Conservation (phyloP, 768 basidiomycete species). For the Panaeolus cyanescens region DNA sequence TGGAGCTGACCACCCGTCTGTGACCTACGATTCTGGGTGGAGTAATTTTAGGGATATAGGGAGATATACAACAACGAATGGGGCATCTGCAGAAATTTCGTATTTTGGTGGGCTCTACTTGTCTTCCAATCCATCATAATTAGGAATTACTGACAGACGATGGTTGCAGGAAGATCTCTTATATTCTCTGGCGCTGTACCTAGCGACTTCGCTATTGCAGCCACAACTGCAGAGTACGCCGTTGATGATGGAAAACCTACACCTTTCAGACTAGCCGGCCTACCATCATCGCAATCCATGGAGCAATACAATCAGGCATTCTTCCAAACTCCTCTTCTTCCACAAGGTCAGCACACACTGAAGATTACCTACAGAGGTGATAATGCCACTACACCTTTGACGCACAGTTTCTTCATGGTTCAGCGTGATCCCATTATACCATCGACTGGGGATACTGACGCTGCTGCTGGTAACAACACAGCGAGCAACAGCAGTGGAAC, state of each 20-base stretch:
- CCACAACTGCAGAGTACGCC: constrained; percentile 20
- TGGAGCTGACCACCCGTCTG: not conserved
- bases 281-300: not conserved
- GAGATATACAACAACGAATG: constrained; percentile 5
- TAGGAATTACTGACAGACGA: not conserved
- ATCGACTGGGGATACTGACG: not conserved
- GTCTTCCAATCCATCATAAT: too few relatives aligned
- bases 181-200: constrained; percentile 26
- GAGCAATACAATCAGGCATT: constrained; percentile 22
- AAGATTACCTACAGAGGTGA: constrained; percentile 23
- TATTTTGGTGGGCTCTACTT: constrained; percentile 8
- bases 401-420: constrained; percentile 14
- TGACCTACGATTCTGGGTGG: constrained; percentile 9
- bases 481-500: not conserved
- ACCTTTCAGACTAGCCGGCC: constrained; percentile 14
- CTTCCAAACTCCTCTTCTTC: constrained; percentile 19
- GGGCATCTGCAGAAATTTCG: not conserved
- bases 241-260: constrained; percentile 19
- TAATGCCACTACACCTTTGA: constrained; percentile 19
- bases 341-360: constrained; percentile 20
- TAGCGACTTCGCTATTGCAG: constrained; percentile 11
- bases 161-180: constrained; percentile 19
- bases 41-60: not conserved
- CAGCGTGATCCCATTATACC: constrained; percentile 4
- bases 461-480: not conserved